Evolutionary conservation across 495 filamentous ascomycete species (phyloP).

Genomic region (Margaritispora aquatica): DNA sequence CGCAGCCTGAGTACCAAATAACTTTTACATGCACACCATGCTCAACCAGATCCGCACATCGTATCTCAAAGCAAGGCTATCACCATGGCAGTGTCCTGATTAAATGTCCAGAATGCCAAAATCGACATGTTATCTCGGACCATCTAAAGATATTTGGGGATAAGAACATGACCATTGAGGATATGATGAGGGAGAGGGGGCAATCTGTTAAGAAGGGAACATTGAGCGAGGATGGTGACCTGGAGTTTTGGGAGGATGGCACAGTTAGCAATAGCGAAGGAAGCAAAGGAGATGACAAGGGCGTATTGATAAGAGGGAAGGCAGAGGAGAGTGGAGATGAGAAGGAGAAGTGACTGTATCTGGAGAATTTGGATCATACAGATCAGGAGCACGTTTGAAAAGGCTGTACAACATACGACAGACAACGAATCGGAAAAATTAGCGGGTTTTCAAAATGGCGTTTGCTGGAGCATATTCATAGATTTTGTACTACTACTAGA

Average conservation of each 20-base stretch:
- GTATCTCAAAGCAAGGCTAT: conserved; percentile 86
- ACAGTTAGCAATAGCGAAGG: conserved; percentile 2
- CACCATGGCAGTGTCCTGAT: conserved; percentile 84
- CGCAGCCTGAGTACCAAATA: conserved; percentile 69
- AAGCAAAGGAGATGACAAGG: neutral
- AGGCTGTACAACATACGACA: too few species aligned
- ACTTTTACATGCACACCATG: conserved; percentile 93
- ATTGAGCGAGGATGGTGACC: conserved; percentile 47
- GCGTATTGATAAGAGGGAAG: neutral
- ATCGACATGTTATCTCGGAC: conserved; percentile 86
- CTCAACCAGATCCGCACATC: conserved; percentile 63
- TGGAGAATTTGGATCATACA: too few species aligned
- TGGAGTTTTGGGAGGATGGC: conserved; percentile 67
- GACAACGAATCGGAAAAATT: too few species aligned
- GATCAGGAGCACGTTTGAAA: too few species aligned
- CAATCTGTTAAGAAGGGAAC: conserved; percentile 57
- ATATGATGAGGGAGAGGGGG: conserved; percentile 60
- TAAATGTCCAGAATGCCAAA: conserved; percentile 74
- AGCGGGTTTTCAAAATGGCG: too few species aligned
- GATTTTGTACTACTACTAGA: too few species aligned
- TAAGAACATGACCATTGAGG: conserved; percentile 59
- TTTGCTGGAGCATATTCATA: too few species aligned
- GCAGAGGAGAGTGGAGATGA: neutral
- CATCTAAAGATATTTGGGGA: conserved; percentile 76
- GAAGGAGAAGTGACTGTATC: too few species aligned